Evolutionary conservation across 192 early-diverging fungal species (phyloP), one percentile per base, ranked within the genome.

Genomic region (Spinellus fusiger): DNA sequence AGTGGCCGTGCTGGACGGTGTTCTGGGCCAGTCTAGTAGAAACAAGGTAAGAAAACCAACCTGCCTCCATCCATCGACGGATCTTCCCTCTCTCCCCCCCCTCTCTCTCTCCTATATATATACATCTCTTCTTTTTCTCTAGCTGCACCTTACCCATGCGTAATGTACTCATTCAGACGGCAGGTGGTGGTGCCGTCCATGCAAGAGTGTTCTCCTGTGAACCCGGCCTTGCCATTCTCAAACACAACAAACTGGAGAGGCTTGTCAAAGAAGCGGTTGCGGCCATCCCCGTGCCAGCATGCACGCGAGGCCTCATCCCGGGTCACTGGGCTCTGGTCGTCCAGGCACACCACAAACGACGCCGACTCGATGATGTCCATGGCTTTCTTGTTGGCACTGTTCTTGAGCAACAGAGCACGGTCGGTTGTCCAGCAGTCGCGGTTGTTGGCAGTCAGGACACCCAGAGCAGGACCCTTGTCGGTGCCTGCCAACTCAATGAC

Each of bases 251-350:
- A 96, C 80, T 98, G 94, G 58, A 93, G 78, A 38, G 91, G 79
- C 80, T 98, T 96, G 82, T 98, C 96, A 77, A 92, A 96, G 86
- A 88, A 98, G 61, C 96, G 89, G 81, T 98, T 98, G 61, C 86
- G 85, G 49, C 94, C 96, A 71, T 96, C 88, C 47, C 96, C 96
- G 62, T 93, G 92, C 96, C 94, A 98, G 79, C 87, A 93, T 56
- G 86, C 87, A 58, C 90, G 86, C 44, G 86, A 87, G 54, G 84
- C 72, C 77, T 96, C 91, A 44, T 96, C 91, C 47, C 89, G 86
- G 25, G 94, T 96, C 38, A 91, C 86, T 10, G 96, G 96, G 34
- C 73, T 78, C 2, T 82, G 78, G 70, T 90, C 89, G 70, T 98
- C 96, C 47, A 98, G 83, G 73, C 93, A 94, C 60, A 98, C 78